Conservation (phyloP, 116 monocot species). For the Cymodocea nodosa region DNA sequence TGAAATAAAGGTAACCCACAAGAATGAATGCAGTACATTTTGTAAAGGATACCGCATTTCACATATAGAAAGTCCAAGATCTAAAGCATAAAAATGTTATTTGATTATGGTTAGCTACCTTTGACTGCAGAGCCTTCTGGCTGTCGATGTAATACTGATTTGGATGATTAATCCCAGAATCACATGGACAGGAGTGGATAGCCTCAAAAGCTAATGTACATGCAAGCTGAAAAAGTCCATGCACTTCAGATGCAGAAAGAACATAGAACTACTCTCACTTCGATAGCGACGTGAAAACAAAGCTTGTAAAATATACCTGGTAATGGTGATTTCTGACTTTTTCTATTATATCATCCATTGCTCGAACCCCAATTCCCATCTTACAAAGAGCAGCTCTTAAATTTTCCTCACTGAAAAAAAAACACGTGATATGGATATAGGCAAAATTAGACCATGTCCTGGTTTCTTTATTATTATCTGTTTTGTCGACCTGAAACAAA, state of each 20-base stretch:
- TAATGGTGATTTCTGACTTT: conserved; percentile 77
- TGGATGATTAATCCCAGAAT: conserved; percentile 86
- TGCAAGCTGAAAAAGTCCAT: conserved; percentile 43
- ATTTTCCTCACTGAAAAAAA: conserved; percentile 54
- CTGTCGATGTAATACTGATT: conserved; percentile 76
- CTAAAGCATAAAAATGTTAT: too few relatives aligned
- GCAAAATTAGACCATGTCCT: background rate
- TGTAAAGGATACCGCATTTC: too few relatives aligned
- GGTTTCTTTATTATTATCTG: too few relatives aligned
- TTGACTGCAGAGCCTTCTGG: conserved; percentile 36
- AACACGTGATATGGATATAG: background rate
- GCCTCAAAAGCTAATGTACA: conserved; percentile 91
- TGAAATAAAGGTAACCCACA: too few relatives aligned
- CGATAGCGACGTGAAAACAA: background rate
- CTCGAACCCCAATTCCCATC: conserved; percentile 54
- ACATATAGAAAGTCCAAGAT: too few relatives aligned
- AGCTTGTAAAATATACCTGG: conserved; percentile 24
- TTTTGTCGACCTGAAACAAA: too few relatives aligned
- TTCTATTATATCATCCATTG: conserved; percentile 81
- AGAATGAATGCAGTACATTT: too few relatives aligned
- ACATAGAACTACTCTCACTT: background rate
- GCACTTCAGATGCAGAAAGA: background rate
- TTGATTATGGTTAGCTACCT: conserved; percentile 14
- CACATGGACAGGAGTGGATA: conserved; percentile 60
- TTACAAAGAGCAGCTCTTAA: conserved; percentile 73